These are phyloP conservation scores for Aspergillus unguis DNA, from an alignment of 2,329 filamentous ascomycete genomes.

Conservation along the genomic window DNA sequence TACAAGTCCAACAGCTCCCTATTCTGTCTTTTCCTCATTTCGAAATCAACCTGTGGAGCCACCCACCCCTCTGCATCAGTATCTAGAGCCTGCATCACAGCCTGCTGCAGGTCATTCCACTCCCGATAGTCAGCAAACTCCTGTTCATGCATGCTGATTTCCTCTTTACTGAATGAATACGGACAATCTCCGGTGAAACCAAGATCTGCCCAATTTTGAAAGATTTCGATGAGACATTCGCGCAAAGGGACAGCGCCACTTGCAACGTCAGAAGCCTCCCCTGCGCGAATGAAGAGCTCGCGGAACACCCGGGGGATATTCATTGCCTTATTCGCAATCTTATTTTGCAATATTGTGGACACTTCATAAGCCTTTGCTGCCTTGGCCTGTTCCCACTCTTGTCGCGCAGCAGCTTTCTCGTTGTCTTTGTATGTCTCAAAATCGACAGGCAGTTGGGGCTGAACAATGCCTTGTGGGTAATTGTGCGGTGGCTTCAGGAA, in stretches of 20 bases:
- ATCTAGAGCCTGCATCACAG: constrained; percentile 27
- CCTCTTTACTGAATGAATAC: constrained; percentile 26
- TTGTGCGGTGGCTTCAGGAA: constrained; percentile 24
- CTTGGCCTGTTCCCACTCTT: constrained; percentile 19
- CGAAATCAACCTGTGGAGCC: constrained; percentile 29
- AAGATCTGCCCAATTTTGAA: constrained; percentile 24
- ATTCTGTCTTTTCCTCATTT: constrained; percentile 24
- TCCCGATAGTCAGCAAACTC: constrained; percentile 32
- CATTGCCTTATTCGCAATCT: constrained; percentile 22
- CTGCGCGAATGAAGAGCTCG: constrained; percentile 32
- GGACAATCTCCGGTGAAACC: constrained; percentile 27
- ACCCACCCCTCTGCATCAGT: constrained; percentile 39
- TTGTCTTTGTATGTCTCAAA: neutral
- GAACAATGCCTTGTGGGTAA: constrained; percentile 18
- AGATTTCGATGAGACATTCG: constrained; percentile 33
- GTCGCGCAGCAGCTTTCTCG: constrained; percentile 13
- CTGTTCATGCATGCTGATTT: constrained; percentile 26
- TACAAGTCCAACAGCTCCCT: constrained; percentile 23
- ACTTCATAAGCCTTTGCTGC: constrained; percentile 32
- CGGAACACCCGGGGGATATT: constrained; percentile 28
- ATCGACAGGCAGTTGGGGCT: constrained; percentile 5
- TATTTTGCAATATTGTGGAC: constrained; percentile 21
- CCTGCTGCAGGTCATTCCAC: constrained; percentile 24
- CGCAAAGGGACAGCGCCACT: constrained; percentile 29
- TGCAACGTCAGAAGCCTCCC: constrained; percentile 26